phyloP scores from a whole-genome alignment of 2,329 filamentous ascomycete genomes.

The Ceratocystis cacaofunesta region DNA sequence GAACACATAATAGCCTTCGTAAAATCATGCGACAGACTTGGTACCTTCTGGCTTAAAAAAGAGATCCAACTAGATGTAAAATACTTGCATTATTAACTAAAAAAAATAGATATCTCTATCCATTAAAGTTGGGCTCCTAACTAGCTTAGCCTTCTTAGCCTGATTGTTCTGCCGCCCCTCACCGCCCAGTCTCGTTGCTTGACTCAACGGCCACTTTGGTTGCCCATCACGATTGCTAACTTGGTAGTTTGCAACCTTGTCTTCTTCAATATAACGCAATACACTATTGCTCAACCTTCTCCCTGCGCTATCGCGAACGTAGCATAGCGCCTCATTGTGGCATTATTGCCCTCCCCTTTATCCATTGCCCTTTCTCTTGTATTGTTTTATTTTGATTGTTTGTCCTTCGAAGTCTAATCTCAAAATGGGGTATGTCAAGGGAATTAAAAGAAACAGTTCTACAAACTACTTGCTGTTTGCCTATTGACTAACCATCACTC shows the following conservation, averaged over 20 bases:
- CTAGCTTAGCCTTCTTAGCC: background rate
- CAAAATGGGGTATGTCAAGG: conserved; percentile 2
- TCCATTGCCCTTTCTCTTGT: background rate
- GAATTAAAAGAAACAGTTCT: background rate
- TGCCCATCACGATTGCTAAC: background rate
- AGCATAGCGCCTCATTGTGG: conserved; percentile 17
- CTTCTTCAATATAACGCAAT: background rate
- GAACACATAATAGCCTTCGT: background rate
- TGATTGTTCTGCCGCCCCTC: conserved; percentile 8
- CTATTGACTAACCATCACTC: background rate
- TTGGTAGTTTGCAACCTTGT: conserved; percentile 1
- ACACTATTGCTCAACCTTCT: background rate
- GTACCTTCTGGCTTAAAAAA: too few relatives aligned
- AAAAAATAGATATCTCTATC: too few relatives aligned
- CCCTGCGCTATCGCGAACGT: background rate
- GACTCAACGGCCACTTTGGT: background rate
- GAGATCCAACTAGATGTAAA: too few relatives aligned
- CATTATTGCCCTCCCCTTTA: conserved; percentile 10
- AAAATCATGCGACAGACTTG: background rate
- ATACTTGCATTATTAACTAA: too few relatives aligned
- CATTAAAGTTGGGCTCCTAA: too few relatives aligned
- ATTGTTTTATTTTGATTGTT: conserved; percentile 8
- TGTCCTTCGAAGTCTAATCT: background rate
- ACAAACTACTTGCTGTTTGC: background rate
- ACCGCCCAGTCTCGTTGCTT: conserved; percentile 6